Evolutionary conservation across 441 rosid species (phyloP), one percentile per base, ranked within the genome.

Genomic region (Gossypium lobatum): DNA sequence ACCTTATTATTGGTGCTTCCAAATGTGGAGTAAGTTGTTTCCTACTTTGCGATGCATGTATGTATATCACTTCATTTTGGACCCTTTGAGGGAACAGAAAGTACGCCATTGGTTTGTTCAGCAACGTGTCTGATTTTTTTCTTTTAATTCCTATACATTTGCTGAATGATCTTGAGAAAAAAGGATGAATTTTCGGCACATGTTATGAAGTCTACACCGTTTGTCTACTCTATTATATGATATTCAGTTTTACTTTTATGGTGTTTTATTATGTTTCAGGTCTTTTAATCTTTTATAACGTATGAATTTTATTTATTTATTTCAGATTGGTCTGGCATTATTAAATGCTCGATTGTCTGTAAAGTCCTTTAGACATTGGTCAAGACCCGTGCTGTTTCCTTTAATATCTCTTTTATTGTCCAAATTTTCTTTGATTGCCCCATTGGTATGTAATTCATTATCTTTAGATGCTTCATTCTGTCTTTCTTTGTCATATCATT

Each of bases 341-440:
- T 77, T 95, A 78, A 95, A 95, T 81, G 97, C 95, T 59, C 85
- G 98, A 69, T 60, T 95, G 81, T 95, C 98, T 34, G 58, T 79
- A 46, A 86, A 84, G 74, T 95, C 99, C 25, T 91, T 87, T 77
- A 80, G 73, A 67, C 81, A 75, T 13, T 95, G 99, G 98, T 91
- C 97, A 57, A 75, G 78, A 64, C 91, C 88, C 2, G 42, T 91
- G 74, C 73, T 87, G 23, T 83, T 80, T 79, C 99, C 92, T 2
- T 83, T 95, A 67, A 82, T 87, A 16, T 91, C 97, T 10, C 78
- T 91, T 52, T 66, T 95, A 87, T 83, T 95, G 42, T 93, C 99
- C 42, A 89, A 89, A 70, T 95, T 95, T 80, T 88, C 91, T 59
- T 71, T 95, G 87, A 91, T 95, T 58, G 75, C 83, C 8, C 99